A percentile compares a stretch with the other conserved stretches of the same genome.
Conservation (phyloP, 495 filamentous ascomycete species). For the Aspergillus cavernicola region DNA sequence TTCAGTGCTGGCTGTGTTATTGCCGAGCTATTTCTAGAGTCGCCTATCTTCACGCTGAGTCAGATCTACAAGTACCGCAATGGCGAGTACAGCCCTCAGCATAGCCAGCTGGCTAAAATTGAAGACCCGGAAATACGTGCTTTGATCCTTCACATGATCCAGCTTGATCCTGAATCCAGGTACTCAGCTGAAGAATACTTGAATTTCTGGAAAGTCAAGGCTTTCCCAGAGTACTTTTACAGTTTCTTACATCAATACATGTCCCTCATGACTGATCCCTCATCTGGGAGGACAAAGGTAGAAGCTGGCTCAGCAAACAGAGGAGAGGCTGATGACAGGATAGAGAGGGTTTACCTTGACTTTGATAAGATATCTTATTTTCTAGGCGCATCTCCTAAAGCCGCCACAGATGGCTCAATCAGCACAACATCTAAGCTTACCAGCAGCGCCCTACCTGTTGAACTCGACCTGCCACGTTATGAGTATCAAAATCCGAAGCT, state of each 20-base stretch:
- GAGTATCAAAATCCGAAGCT: constrained; percentile 52
- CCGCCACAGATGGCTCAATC: constrained; percentile 21
- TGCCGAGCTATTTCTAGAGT: constrained; percentile 93
- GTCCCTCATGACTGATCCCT: constrained; percentile 92
- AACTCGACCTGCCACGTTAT: constrained; percentile 83
- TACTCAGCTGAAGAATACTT: constrained; percentile 95
- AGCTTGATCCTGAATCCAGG: constrained; percentile 82
- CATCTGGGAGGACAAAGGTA: constrained; percentile 64
- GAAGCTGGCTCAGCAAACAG: constrained; percentile 61
- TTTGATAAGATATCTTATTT: constrained; percentile 98
- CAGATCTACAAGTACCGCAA: constrained; percentile 93
- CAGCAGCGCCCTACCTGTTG: constrained; percentile 62
- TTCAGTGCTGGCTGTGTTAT: constrained; percentile 98
- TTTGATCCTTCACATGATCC: constrained; percentile 92
- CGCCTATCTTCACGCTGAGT: constrained; percentile 86
- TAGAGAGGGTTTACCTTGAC: constrained; percentile 86
- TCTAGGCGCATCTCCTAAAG: constrained; percentile 50
- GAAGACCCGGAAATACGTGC: constrained; percentile 83
- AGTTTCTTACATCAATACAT: constrained; percentile 97
- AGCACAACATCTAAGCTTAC: constrained; percentile 26
- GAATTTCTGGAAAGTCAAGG: constrained; percentile 84
- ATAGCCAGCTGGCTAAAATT: constrained; percentile 76
- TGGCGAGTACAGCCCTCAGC: constrained; percentile 84
- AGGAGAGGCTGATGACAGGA: constrained; percentile 85
- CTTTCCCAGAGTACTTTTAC: constrained; percentile 95